Conservation (phyloP, 768 basidiomycete species). For the Tricholoma terreum region DNA sequence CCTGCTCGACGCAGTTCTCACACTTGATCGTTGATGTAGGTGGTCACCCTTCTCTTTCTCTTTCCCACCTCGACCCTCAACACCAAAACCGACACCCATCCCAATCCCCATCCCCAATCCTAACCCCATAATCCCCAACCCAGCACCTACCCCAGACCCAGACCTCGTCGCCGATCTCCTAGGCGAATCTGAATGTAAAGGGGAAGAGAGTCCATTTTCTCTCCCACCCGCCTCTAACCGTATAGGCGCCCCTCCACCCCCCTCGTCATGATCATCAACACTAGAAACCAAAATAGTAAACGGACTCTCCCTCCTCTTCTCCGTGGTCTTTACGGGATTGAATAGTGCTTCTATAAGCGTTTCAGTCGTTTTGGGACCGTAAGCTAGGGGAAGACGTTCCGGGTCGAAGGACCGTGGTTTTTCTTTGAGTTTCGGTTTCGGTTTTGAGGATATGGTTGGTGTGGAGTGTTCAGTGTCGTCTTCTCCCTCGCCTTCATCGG, state of each 20-base stretch:
- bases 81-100: constrained; percentile 18
- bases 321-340: constrained; percentile 59
- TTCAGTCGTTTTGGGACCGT: constrained; percentile 66
- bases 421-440: neutral
- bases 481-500: constrained; percentile 9
- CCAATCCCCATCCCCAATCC: constrained; percentile 23
- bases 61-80: neutral
- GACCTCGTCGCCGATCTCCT: constrained; percentile 1
- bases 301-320: constrained; percentile 35
- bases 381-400: constrained; percentile 46
- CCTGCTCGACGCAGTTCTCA: neutral
- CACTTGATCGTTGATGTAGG: neutral
- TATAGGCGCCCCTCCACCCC: neutral
- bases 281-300: constrained; percentile 39
- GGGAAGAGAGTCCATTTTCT: neutral
- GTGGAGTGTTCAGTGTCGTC: constrained; percentile 10
- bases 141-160: constrained; percentile 15
- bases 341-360: constrained; percentile 76
- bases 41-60: neutral
- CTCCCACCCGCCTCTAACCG: neutral
- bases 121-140: constrained; percentile 23
- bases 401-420: constrained; percentile 31
- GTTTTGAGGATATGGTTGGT: neutral
- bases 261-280: neutral
- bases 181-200: neutral